Base-by-base conservation (phyloP, 139 green algal genomes). In the Limnomonas spitsbergensis region DNA sequence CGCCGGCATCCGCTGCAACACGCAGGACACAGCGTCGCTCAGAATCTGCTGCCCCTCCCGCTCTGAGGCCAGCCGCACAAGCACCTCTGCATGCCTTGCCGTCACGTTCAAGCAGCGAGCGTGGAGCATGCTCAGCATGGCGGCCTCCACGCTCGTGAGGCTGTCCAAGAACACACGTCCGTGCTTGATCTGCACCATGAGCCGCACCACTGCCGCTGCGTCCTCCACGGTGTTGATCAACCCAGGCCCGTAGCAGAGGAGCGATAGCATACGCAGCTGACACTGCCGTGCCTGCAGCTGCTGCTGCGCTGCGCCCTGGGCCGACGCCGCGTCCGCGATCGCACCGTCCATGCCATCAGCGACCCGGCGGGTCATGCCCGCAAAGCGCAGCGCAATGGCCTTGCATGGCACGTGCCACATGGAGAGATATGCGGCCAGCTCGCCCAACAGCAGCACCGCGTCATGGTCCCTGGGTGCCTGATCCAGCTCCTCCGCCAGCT, bases 341-440 rank as follows among this genome's bases (percentile, higher is more conserved):
- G 77, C 27, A 20, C 26, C 6, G 66, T 88, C 81, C 38, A 73
- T 37, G 3, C 4, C 38, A 31, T 88, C 83, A 31, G 87, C 87
- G 32, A 47, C 78, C 2, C 38, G 32, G 0, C 24, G 37, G 2
- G 81, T 83, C 69, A 87, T 87, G 4, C 31, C 66, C 9, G 87
- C 85, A 84, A 90, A 90, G 24, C 66, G 74, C 26, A 70, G 69
- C 1, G 83, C 81, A 39, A 53, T 52, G 27, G 3, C 31, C 2
- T 3, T 3, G 34, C 52, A 53, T 38, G 52, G 35, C 29, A 38
- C 20, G 53, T 79, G 35, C 74, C 74, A 79, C 24, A 86, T 71
- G 0, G 83, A 71, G 7, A 90, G 81, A 78, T 84, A 90, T 1
- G 81, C 73, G 1, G 81, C 81, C 4, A 87, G 9, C 68, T 85